Evolutionary conservation across 345 rosid species (phyloP).

Genomic region (Populus ilicifolia): DNA sequence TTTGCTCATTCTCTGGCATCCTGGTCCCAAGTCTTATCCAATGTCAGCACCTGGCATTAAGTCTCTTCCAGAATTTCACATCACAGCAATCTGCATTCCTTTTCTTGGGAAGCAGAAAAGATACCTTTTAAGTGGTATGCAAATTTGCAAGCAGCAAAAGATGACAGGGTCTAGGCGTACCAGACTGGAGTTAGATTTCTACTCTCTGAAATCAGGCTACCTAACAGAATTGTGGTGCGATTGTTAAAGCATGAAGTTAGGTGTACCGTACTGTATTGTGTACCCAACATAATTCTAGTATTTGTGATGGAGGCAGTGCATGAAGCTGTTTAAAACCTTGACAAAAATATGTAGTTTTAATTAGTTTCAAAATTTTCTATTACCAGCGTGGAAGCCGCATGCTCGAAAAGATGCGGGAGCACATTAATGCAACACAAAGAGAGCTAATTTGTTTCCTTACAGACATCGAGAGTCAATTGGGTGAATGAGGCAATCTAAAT

Average conservation of each 20-base stretch:
- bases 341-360: no score
- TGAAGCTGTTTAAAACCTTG: no score
- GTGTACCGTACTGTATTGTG: neutral
- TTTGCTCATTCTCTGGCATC: neutral
- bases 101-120: neutral
- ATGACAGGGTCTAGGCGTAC: neutral
- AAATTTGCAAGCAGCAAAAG: neutral
- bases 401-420: neutral
- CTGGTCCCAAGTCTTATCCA: conserved; percentile 5
- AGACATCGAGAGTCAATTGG: neutral
- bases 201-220: neutral
- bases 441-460: neutral
- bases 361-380: no score
- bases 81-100: neutral
- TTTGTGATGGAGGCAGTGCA: no score
- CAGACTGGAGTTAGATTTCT: neutral
- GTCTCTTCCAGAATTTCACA: neutral
- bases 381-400: neutral
- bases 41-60: conserved; percentile 10
- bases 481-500: neutral
- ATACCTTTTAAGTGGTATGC: neutral
- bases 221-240: neutral
- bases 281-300: no score
- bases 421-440: neutral
- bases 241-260: neutral